Percentiles rank a stretch among this genome's conserved stretches.
phyloP scores from a whole-genome alignment of 2,329 filamentous ascomycete genomes.

The Trichoderma sp. region DNA sequence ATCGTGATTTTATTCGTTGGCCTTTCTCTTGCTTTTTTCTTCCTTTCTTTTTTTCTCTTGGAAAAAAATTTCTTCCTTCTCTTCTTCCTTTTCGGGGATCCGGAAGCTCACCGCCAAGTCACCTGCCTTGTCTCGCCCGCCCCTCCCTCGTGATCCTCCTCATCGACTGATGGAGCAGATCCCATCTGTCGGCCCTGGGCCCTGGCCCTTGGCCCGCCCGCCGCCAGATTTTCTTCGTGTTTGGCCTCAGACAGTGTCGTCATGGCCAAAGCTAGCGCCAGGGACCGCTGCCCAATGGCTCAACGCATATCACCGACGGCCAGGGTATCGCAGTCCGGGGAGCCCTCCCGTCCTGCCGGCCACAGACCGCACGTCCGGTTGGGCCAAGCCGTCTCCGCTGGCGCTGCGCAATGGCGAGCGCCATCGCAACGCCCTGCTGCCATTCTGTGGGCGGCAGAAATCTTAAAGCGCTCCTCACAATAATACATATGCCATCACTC shows the following conservation, averaged over 20 bases:
- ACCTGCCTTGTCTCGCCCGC: constrained; percentile 1
- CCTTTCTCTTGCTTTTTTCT: background rate
- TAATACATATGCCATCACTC: constrained; percentile 21
- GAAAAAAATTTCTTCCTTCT: background rate
- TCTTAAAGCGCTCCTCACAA: constrained; percentile 23
- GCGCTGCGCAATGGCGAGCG: constrained; percentile 17
- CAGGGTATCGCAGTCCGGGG: constrained; percentile 22
- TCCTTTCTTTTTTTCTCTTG: background rate
- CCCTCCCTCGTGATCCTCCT: constrained; percentile 25
- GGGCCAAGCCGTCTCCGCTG: constrained; percentile 15
- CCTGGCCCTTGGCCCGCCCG: constrained; percentile 5
- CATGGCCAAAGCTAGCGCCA: constrained; percentile 19
- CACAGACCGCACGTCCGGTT: constrained; percentile 15
- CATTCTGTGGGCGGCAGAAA: constrained; percentile 21
- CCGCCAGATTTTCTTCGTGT: constrained; percentile 25
- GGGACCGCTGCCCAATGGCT: constrained; percentile 25
- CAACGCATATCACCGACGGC: constrained; percentile 21
- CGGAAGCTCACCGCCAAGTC: constrained; percentile 27
- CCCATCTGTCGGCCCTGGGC: constrained; percentile 21
- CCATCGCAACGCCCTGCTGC: constrained; percentile 19
- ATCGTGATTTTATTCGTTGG: too few species aligned
- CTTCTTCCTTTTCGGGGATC: background rate
- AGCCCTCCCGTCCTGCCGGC: constrained; percentile 23
- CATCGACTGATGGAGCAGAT: constrained; percentile 29
- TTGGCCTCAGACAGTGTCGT: constrained; percentile 28